Percentiles rank a stretch among this genome's conserved stretches.
Conservation (phyloP, 148 eudicot species). For the Euryodendron excelsum region DNA sequence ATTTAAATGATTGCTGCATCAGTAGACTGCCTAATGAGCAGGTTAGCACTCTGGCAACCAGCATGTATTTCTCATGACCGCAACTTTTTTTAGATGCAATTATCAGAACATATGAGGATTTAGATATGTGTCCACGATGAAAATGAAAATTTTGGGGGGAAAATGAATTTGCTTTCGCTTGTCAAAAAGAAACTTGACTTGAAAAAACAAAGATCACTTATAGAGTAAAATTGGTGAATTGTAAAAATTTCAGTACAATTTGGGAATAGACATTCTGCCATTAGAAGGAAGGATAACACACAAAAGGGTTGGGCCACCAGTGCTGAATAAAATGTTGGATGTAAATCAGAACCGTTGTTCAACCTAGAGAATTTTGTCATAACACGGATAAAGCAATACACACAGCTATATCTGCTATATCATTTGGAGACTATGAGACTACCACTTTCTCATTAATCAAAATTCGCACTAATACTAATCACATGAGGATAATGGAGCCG, state of each 20-base stretch:
- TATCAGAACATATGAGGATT: background rate
- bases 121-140: background rate
- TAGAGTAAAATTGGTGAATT: background rate
- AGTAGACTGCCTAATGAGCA: background rate
- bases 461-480: background rate
- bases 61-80: no score
- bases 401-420: background rate
- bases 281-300: background rate
- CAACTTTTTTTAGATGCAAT: no score
- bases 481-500: background rate
- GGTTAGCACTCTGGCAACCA: background rate
- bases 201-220: background rate
- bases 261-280: background rate
- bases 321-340: background rate
- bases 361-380: background rate
- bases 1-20: no score
- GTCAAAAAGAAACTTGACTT: background rate
- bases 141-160: background rate
- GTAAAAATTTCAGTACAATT: background rate
- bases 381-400: background rate
- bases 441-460: background rate
- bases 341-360: background rate
- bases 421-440: background rate
- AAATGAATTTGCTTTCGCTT: background rate
- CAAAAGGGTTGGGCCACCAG: background rate